These are phyloP conservation scores for Euphorbia corollata DNA, from an alignment of 441 rosid species.

Conservation along the genomic window DNA sequence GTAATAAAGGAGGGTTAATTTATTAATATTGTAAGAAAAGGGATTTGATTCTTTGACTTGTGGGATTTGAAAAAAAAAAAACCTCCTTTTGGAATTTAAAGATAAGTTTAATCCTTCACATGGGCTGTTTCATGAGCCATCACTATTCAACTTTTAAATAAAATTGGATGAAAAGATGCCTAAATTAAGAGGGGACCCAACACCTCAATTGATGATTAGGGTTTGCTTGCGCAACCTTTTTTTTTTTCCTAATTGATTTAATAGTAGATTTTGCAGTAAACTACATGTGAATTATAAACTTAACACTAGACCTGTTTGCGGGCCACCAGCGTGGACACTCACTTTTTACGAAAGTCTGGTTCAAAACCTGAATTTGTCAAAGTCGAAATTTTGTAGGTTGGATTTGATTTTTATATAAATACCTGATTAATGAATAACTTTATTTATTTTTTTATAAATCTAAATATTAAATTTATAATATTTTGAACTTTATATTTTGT, in stretches of 20 bases:
- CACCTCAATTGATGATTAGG: slow-evolving; percentile 41
- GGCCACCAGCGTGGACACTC: no score
- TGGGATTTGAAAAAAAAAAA: slow-evolving; percentile 31
- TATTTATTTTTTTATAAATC: no score
- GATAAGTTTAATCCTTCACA: slow-evolving; percentile 53
- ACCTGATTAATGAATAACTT: no score
- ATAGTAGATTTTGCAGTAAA: not conserved
- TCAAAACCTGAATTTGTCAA: no score
- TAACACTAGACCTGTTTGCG: no score
- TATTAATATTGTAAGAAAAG: not conserved
- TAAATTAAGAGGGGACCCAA: slow-evolving; percentile 26
- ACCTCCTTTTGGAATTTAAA: slow-evolving; percentile 49
- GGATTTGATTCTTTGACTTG: slow-evolving; percentile 59
- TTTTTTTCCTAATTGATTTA: slow-evolving; percentile 15
- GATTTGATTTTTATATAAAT: no score
- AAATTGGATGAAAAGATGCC: slow-evolving; percentile 39
- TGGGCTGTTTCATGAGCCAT: slow-evolving; percentile 46
- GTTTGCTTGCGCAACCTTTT: slow-evolving; percentile 31
- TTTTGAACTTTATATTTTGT: no score
- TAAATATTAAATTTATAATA: no score
- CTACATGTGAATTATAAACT: no score
- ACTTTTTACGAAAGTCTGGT: no score
- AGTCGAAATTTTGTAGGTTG: no score
- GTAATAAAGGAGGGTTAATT: not conserved
- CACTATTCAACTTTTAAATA: slow-evolving; percentile 24